Evolutionary conservation across 495 filamentous ascomycete genomes (phyloP).

Genomic region (Aspergillus bridgeri): DNA sequence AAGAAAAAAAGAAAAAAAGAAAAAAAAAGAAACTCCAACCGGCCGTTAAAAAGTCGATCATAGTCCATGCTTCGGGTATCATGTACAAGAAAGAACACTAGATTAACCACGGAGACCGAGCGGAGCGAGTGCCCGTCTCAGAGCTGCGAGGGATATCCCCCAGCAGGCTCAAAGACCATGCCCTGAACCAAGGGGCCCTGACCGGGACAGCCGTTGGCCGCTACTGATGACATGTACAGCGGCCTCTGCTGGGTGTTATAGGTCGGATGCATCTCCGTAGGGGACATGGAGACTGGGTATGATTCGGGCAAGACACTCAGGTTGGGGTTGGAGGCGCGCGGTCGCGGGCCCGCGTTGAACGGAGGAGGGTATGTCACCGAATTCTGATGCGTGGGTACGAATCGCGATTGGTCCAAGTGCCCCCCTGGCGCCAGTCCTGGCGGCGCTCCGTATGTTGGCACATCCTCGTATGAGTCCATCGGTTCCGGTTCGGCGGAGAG

Average conservation of each 20-base stretch:
- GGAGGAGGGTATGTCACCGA: slow-evolving; percentile 41
- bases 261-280: slow-evolving; percentile 18
- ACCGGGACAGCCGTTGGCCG: slow-evolving; percentile 14
- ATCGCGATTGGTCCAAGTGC: slow-evolving; percentile 10
- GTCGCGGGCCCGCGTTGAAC: slow-evolving; percentile 29
- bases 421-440: slow-evolving; percentile 14
- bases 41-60: background rate
- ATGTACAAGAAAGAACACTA: slow-evolving; percentile 1
- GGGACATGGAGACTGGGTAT: slow-evolving; percentile 20
- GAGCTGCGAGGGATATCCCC: slow-evolving; percentile 13
- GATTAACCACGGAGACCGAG: background rate
- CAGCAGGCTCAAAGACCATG: slow-evolving; percentile 13
- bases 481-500: slow-evolving; percentile 32
- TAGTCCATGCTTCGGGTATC: slow-evolving; percentile 8
- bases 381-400: slow-evolving; percentile 28
- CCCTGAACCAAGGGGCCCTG: slow-evolving; percentile 12
- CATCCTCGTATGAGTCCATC: slow-evolving; percentile 19
- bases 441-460: slow-evolving; percentile 5
- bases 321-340: slow-evolving; percentile 21
- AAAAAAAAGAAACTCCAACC: background rate
- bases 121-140: background rate
- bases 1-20: no score
- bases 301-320: slow-evolving; percentile 25
- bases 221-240: slow-evolving; percentile 16
- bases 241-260: slow-evolving; percentile 11